These are phyloP conservation scores for Candida berthetii DNA, from an alignment of 805 yeast species.

Conservation along the genomic window DNA sequence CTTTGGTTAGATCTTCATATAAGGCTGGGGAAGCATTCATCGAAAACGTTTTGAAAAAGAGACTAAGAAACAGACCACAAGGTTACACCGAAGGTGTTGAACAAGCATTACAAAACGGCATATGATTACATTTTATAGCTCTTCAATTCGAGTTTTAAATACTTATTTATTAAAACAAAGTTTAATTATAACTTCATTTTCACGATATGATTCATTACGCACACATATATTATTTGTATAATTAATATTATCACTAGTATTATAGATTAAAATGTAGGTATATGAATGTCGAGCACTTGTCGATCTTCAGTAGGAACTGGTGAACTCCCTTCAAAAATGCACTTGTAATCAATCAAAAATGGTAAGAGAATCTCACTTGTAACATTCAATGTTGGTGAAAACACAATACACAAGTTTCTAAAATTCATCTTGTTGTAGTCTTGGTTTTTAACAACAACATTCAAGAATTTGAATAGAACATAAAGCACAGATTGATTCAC, in stretches of 20 bases:
- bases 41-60: constrained; percentile 83
- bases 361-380: constrained; percentile 55
- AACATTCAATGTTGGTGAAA: constrained; percentile 73
- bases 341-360: constrained; percentile 54
- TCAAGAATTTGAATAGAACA: constrained; percentile 62
- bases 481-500: constrained; percentile 55
- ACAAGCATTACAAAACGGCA: neutral
- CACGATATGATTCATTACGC: neutral
- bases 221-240: too few species aligned
- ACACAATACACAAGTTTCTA: constrained; percentile 73
- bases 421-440: constrained; percentile 78
- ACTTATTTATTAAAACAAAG: too few species aligned
- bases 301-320: constrained; percentile 34
- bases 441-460: constrained; percentile 54
- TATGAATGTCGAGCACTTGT: constrained; percentile 45
- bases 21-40: constrained; percentile 98
- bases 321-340: constrained; percentile 49
- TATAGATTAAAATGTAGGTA: constrained; percentile 30
- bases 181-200: too few species aligned
- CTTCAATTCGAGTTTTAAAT: neutral
- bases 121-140: neutral
- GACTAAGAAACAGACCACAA: constrained; percentile 21
- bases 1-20: constrained; percentile 91
- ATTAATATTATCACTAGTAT: neutral
- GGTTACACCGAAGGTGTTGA: neutral